Evolutionary conservation across 2,329 filamentous ascomycete species (phyloP), one percentile per base, ranked within the genome.

Genomic region (Capronia coronata): DNA sequence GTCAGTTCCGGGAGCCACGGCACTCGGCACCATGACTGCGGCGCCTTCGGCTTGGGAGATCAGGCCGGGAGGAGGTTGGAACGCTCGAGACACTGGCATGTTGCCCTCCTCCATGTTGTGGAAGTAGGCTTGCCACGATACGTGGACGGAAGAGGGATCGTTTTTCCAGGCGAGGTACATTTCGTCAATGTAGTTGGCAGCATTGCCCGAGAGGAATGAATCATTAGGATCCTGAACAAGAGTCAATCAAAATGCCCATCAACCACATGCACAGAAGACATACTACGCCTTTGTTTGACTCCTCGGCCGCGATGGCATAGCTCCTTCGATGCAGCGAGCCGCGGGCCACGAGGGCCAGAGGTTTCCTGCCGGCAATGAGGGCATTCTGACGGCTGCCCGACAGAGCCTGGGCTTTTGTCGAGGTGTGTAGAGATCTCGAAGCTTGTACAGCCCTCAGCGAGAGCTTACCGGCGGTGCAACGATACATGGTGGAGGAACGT

Each of bases 101-200:
- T 93, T 87, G 68, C 93, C 93, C 60, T 82, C 86, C 76, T 98
- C 93, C 86, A 98, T 96, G 75, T 98, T 98, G 75, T 84, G 87
- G 80, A 98, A 98, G 79, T 98, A 98, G 67, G 94, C 84, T 75
- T 95, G 91, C 93, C 93, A 98, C 68, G 93, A 98, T 63, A 95
- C 79, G 72, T 98, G 93, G 52, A 98, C 93, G 66, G 87, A 95
- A 63, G 82, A 79, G 45, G 93, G 90, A 63, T 98, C 89, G 58
- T 86, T 77, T 73, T 91, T 95, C 93, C 93, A 98, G 68, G 90
- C 83, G 75, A 96, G 76, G 73, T 98, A 98, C 93, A 98, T 98
- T 76, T 96, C 93, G 71, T 98, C 93, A 68, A 98, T 88, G 75
- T 98, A 98, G 75, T 94, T 96, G 71, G 93, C 93, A 54, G 91